These are phyloP conservation scores for Phytophthora pluvialis DNA, from an alignment of 352 stramenopile species.

Conservation along the genomic window DNA sequence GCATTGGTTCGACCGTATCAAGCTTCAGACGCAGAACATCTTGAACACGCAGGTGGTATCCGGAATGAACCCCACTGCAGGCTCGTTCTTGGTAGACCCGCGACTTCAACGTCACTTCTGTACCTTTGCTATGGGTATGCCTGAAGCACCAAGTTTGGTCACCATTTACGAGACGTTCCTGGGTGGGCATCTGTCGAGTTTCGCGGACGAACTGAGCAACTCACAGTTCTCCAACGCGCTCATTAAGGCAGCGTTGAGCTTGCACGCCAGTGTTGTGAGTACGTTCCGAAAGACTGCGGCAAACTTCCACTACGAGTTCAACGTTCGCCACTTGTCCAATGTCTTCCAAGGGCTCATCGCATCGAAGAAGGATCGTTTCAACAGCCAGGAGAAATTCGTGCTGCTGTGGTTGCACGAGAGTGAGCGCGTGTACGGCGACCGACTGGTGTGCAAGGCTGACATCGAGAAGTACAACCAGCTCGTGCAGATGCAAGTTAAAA, in stretches of 20 bases:
- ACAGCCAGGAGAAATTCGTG: slow-evolving; percentile 93
- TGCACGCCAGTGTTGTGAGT: slow-evolving; percentile 91
- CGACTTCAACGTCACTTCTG: slow-evolving; percentile 96
- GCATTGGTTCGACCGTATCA: slow-evolving; percentile 93
- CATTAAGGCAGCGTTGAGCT: slow-evolving; percentile 93
- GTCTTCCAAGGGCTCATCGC: slow-evolving; percentile 97
- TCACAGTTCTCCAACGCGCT: slow-evolving; percentile 90
- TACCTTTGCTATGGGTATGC: slow-evolving; percentile 96
- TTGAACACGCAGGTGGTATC: slow-evolving; percentile 95
- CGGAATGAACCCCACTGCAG: slow-evolving; percentile 96
- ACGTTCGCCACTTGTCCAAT: slow-evolving; percentile 95
- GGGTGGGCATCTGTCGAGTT: slow-evolving; percentile 92
- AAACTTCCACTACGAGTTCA: slow-evolving; percentile 99
- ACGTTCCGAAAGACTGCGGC: slow-evolving; percentile 95
- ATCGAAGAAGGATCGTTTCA: slow-evolving; percentile 93
- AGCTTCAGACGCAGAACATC: slow-evolving; percentile 95
- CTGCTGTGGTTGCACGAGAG: slow-evolving; percentile 96
- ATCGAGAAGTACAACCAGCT: slow-evolving; percentile 95
- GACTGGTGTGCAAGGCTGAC: slow-evolving; percentile 93
- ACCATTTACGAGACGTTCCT: slow-evolving; percentile 98
- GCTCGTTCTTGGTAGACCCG: slow-evolving; percentile 94
- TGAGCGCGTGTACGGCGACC: slow-evolving; percentile 96
- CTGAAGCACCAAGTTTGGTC: slow-evolving; percentile 91
- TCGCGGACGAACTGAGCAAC: slow-evolving; percentile 88
- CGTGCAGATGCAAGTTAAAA: slow-evolving; percentile 93